These are phyloP conservation scores for Lepidium sativum DNA, from an alignment of 345 rosid genomes.

Conservation along the genomic window DNA sequence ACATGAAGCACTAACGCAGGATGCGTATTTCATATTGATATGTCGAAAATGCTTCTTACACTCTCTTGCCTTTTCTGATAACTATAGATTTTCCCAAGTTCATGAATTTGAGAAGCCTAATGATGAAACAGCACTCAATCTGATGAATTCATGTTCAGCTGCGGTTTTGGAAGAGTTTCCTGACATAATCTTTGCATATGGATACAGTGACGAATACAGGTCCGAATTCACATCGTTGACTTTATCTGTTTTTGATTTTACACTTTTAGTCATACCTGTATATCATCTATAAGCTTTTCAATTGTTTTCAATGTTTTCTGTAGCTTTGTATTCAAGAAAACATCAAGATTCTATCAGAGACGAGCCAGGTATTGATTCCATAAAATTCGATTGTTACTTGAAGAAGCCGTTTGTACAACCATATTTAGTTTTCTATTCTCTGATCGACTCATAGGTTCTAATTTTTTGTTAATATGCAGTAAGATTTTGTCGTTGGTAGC, in stretches of 20 bases:
- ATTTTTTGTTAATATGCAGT: slow-evolving; percentile 44
- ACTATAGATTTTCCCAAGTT: slow-evolving; percentile 49
- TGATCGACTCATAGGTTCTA: not conserved
- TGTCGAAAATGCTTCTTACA: not conserved
- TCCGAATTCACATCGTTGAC: not conserved
- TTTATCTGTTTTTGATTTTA: not conserved
- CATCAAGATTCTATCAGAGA: slow-evolving; percentile 71
- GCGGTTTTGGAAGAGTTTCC: slow-evolving; percentile 64
- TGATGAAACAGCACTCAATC: slow-evolving; percentile 49
- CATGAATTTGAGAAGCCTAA: slow-evolving; percentile 76
- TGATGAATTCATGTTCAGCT: slow-evolving; percentile 68
- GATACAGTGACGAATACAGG: slow-evolving; percentile 77
- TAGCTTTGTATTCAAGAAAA: slow-evolving; percentile 84
- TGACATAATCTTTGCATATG: slow-evolving; percentile 72
- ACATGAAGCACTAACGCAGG: not conserved
- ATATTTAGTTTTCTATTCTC: not conserved
- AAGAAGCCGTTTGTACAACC: not conserved
- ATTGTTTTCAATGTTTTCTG: not conserved
- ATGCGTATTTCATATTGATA: not conserved
- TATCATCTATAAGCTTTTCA: not conserved
- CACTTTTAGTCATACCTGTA: not conserved
- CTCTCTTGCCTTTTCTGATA: not conserved
- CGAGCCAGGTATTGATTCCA: slow-evolving; percentile 53
- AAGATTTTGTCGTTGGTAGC: slow-evolving; percentile 63
- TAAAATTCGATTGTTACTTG: not conserved